phyloP scores from a whole-genome alignment of 768 basidiomycete genomes.

The Agaricus blazei region DNA sequence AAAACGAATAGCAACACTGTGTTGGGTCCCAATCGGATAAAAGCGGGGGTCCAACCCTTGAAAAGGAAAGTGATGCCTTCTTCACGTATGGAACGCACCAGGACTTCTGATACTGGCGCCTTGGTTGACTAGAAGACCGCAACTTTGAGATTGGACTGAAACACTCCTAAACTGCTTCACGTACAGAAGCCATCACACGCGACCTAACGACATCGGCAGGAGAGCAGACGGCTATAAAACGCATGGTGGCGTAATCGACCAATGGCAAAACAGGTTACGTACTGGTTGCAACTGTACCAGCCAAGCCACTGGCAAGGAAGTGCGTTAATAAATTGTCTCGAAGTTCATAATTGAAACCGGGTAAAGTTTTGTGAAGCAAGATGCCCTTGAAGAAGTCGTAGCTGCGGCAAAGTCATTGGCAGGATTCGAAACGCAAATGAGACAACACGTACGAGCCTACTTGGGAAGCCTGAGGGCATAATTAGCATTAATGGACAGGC shows the following conservation, averaged over 20 bases:
- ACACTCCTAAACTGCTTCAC: slow-evolving; percentile 15
- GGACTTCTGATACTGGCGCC: slow-evolving; percentile 42
- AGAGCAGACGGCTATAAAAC: slow-evolving; percentile 60
- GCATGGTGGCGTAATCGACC: slow-evolving; percentile 9
- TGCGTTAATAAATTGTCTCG: slow-evolving; percentile 66
- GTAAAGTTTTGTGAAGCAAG: slow-evolving; percentile 47
- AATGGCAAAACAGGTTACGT: slow-evolving; percentile 17
- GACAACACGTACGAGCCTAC: slow-evolving; percentile 66
- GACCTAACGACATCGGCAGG: slow-evolving; percentile 76
- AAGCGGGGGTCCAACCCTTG: slow-evolving; percentile 89
- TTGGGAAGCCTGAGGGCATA: slow-evolving; percentile 56
- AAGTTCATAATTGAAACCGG: slow-evolving; percentile 55
- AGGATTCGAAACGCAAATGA: background rate
- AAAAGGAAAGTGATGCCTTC: slow-evolving; percentile 79
- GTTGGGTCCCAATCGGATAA: slow-evolving; percentile 78
- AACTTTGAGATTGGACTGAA: no score
- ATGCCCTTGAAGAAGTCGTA: slow-evolving; percentile 73
- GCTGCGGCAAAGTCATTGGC: slow-evolving; percentile 27
- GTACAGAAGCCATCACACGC: slow-evolving; percentile 71
- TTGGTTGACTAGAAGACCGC: slow-evolving; percentile 40
- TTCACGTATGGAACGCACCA: slow-evolving; percentile 55
- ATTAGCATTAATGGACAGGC: slow-evolving; percentile 5
- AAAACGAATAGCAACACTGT: slow-evolving; percentile 84
- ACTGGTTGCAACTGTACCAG: slow-evolving; percentile 80
- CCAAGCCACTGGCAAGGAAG: slow-evolving; percentile 57